These are phyloP conservation scores for Asclepias syriaca DNA, from an alignment of 257 asterid genomes.

Conservation along the genomic window DNA sequence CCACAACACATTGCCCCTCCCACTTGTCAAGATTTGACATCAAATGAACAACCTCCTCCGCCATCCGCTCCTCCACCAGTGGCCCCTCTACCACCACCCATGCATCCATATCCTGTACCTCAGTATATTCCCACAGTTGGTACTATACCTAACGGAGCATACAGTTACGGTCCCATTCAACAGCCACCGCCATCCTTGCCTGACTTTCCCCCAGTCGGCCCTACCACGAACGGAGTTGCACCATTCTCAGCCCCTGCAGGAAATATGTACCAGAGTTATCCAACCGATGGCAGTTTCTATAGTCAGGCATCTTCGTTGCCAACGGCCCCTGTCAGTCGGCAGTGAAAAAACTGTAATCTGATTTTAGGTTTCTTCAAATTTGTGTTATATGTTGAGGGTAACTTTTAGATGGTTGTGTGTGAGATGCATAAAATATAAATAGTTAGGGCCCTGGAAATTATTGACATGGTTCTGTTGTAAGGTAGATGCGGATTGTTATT, in stretches of 20 bases:
- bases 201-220: slow-evolving; percentile 31
- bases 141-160: slow-evolving; percentile 35
- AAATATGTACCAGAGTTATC: slow-evolving; percentile 42
- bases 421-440: background rate
- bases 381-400: background rate
- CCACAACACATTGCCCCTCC: slow-evolving; percentile 30
- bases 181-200: slow-evolving; percentile 32
- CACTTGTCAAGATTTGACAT: slow-evolving; percentile 27
- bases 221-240: slow-evolving; percentile 37
- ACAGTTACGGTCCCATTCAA: slow-evolving; percentile 41
- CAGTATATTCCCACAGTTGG: slow-evolving; percentile 53
- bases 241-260: slow-evolving; percentile 28
- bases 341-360: slow-evolving; percentile 25
- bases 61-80: slow-evolving; percentile 78
- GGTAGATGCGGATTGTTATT: background rate
- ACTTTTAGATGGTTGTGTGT: background rate
- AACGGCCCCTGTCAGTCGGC: slow-evolving; percentile 59
- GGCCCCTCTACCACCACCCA: slow-evolving; percentile 69
- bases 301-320: slow-evolving; percentile 56
- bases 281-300: slow-evolving; percentile 55
- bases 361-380: background rate
- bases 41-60: slow-evolving; percentile 53
- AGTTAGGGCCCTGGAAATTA: slow-evolving; percentile 16
- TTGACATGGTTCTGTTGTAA: slow-evolving; percentile 10
- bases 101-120: slow-evolving; percentile 57